These are phyloP conservation scores for Aurinia saxatilis DNA, from an alignment of 345 rosid genomes.

Conservation along the genomic window DNA sequence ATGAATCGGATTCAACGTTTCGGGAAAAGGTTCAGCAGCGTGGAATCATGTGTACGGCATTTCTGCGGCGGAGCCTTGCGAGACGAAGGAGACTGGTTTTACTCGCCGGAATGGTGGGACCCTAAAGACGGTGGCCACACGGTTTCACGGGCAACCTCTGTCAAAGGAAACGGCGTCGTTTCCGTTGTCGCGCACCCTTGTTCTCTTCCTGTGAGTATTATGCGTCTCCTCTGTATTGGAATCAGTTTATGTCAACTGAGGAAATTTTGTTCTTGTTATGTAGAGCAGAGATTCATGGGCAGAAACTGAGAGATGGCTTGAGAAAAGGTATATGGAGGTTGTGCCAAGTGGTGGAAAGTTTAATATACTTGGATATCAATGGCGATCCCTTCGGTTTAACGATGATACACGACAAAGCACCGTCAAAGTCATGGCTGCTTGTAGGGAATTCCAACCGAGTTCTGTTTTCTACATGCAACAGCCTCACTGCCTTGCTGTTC, in stretches of 20 bases:
- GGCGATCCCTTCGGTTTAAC: slow-evolving; percentile 84
- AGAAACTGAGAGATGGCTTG: slow-evolving; percentile 72
- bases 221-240: not conserved
- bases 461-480: slow-evolving; percentile 68
- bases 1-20: slow-evolving; percentile 16
- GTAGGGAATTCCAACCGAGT: slow-evolving; percentile 37
- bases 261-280: not conserved
- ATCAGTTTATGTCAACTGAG: not conserved
- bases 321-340: slow-evolving; percentile 46
- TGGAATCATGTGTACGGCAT: slow-evolving; percentile 31
- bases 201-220: slow-evolving; percentile 78
- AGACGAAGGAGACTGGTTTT: slow-evolving; percentile 90
- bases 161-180: slow-evolving; percentile 68
- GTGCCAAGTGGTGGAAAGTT: slow-evolving; percentile 30
- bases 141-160: slow-evolving; percentile 47
- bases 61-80: slow-evolving; percentile 34
- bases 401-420: slow-evolving; percentile 78
- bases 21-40: not conserved
- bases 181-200: slow-evolving; percentile 68
- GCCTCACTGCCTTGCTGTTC: slow-evolving; percentile 78
- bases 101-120: slow-evolving; percentile 89
- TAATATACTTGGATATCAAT: slow-evolving; percentile 71
- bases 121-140: slow-evolving; percentile 35
- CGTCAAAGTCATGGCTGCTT: slow-evolving; percentile 84
- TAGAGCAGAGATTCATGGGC: slow-evolving; percentile 60